Evolutionary conservation across 106 monocot genomes (phyloP).

Genomic region (Acanthochlamys bracteata): DNA sequence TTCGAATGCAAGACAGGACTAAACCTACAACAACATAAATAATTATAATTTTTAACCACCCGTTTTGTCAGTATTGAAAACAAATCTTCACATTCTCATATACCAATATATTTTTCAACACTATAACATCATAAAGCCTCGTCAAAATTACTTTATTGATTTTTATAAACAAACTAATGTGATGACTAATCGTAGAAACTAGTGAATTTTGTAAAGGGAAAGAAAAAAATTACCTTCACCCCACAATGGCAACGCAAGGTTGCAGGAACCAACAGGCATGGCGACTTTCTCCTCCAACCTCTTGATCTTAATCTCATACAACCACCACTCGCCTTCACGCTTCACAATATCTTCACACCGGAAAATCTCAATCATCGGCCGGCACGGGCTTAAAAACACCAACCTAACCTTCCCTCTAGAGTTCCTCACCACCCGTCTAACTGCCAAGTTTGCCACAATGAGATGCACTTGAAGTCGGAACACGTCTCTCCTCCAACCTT

Average conservation of each 20-base stretch:
- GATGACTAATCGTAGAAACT: no score
- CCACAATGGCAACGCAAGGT: slow-evolving; percentile 61
- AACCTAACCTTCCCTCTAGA: slow-evolving; percentile 40
- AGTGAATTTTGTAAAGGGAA: no score
- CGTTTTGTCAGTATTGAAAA: no score
- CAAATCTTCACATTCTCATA: no score
- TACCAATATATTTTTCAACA: no score
- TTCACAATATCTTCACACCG: slow-evolving; percentile 59
- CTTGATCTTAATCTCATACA: slow-evolving; percentile 42
- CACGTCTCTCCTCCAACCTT: slow-evolving; percentile 55
- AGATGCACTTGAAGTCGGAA: slow-evolving; percentile 68
- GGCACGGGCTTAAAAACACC: slow-evolving; percentile 44
- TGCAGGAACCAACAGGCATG: slow-evolving; percentile 78
- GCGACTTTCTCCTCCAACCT: slow-evolving; percentile 64
- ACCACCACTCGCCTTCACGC: slow-evolving; percentile 67
- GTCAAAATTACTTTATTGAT: no score
- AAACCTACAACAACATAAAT: no score
- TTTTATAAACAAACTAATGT: no score
- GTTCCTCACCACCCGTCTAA: slow-evolving; percentile 35
- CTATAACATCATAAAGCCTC: no score
- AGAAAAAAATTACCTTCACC: slow-evolving; percentile 35
- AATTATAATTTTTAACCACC: no score
- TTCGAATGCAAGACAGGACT: no score
- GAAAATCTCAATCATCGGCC: slow-evolving; percentile 85
- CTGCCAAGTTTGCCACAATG: slow-evolving; percentile 48